A percentile compares a stretch with the other conserved stretches of the same genome.
These are phyloP conservation scores for Pyracantha coccinea DNA, from an alignment of 331 rosid genomes.

Conservation along the genomic window DNA sequence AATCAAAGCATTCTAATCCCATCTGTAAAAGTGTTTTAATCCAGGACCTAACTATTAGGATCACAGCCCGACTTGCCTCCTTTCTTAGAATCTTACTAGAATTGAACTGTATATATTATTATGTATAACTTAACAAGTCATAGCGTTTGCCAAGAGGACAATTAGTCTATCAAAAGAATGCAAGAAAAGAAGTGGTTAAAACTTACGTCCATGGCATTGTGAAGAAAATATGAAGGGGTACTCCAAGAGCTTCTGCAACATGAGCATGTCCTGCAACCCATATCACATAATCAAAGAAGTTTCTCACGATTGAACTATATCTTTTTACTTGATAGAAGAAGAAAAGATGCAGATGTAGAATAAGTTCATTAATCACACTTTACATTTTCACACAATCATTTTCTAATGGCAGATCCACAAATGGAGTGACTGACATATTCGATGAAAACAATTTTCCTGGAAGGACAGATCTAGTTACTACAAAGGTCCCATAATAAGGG, in stretches of 20 bases:
- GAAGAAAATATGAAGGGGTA: slow-evolving; percentile 94
- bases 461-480: not conserved
- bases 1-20: not conserved
- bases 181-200: slow-evolving; percentile 5
- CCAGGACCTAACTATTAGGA: not conserved
- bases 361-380: not conserved
- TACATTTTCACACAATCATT: not conserved
- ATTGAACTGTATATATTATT: not conserved
- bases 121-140: not conserved
- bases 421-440: not conserved
- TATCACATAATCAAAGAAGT: too few species aligned
- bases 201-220: slow-evolving; percentile 99
- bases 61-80: not conserved
- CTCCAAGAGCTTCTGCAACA: slow-evolving; percentile 90
- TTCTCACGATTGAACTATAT: too few species aligned
- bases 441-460: not conserved
- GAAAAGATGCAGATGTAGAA: not conserved
- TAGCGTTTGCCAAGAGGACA: not conserved
- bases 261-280: slow-evolving; percentile 63
- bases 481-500: too few species aligned
- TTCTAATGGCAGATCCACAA: not conserved
- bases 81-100: not conserved
- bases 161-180: not conserved
- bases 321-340: not conserved
- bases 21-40: not conserved